Evolutionary conservation across 2,329 filamentous ascomycete species (phyloP).

Genomic region (Colletotrichum lindemuthianum): DNA sequence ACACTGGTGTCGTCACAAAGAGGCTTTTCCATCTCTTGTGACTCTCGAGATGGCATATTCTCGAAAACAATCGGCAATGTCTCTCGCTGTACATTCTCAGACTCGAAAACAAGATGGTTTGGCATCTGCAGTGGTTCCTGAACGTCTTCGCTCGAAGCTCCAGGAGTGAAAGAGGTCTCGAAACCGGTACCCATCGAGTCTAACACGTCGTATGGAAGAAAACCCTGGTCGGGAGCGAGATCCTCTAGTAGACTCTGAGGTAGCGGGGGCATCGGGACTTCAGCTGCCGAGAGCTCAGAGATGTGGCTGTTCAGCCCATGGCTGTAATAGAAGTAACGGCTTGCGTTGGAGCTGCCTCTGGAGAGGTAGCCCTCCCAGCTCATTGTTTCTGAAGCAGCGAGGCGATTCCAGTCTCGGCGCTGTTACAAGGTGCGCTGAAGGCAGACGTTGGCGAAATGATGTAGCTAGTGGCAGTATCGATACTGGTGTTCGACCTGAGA

Average conservation of each 20-base stretch:
- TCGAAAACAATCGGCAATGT: too few relatives aligned
- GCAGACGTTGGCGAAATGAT: conserved; percentile 60
- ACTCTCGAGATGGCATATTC: too few relatives aligned
- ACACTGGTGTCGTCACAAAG: conserved; percentile 45
- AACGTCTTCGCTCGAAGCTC: conserved; percentile 40
- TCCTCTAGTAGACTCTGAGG: conserved; percentile 41
- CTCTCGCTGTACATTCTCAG: too few relatives aligned
- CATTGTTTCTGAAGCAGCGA: conserved; percentile 55
- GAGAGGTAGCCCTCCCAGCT: conserved; percentile 46
- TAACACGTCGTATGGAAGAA: conserved; percentile 49
- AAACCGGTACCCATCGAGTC: conserved; percentile 47
- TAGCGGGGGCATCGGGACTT: conserved; percentile 47
- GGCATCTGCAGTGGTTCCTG: conserved; percentile 6
- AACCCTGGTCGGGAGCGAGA: conserved; percentile 46
- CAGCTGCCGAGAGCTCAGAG: conserved; percentile 56
- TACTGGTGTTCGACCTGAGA: conserved; percentile 56
- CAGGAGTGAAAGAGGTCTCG: conserved; percentile 46
- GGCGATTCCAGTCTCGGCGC: conserved; percentile 54
- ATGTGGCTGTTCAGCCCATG: conserved; percentile 43
- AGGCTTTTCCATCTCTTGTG: too few relatives aligned
- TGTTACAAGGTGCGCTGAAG: conserved; percentile 54
- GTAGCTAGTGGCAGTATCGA: conserved; percentile 50
- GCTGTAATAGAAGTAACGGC: conserved; percentile 37
- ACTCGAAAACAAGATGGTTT: conserved; percentile 35
- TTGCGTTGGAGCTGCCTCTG: conserved; percentile 37